Conservation (phyloP, 2,329 filamentous ascomycete species). For the Penicillium sp. region DNA sequence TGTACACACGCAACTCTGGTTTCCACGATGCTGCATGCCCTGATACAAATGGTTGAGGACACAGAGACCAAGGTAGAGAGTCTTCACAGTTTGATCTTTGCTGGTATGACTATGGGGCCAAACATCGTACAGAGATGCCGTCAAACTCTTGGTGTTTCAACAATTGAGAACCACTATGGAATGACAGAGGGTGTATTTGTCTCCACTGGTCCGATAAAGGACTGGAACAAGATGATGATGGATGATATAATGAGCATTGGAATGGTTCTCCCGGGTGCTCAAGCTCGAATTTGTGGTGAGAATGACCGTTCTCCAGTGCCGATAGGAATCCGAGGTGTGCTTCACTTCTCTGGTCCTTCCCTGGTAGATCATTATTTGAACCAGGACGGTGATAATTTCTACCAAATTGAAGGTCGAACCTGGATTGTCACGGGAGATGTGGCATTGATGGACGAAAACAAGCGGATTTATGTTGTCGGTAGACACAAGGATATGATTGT, state of each 20-base stretch:
- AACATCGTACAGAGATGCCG: conserved; percentile 12
- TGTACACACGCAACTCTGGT: conserved; percentile 5
- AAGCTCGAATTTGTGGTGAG: conserved; percentile 4
- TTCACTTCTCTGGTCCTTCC: conserved; percentile 7
- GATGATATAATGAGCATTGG: conserved; percentile 3
- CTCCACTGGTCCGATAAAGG: not conserved
- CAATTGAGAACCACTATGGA: conserved; percentile 14
- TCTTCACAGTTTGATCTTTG: conserved; percentile 8
- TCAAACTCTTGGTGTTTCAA: conserved; percentile 6
- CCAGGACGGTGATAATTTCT: conserved; percentile 9
- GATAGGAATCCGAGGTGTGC: conserved; percentile 3
- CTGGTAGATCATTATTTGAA: conserved; percentile 10
- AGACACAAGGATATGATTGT: conserved; percentile 19
- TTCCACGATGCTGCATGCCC: conserved; percentile 10
- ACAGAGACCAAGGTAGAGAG: conserved; percentile 1
- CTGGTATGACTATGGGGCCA: conserved; percentile 10
- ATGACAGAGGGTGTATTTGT: conserved; percentile 13
- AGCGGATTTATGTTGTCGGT: conserved; percentile 14
- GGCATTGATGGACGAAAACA: conserved; percentile 10
- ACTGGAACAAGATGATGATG: conserved; percentile 1
- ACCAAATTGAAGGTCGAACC: conserved; percentile 6
- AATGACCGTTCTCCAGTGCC: not conserved
- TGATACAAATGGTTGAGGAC: conserved; percentile 2
- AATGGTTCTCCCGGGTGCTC: not conserved
- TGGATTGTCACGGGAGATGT: conserved; percentile 19